Evolutionary conservation across 768 basidiomycete genomes (phyloP).

Genomic region (Neoboletus subvelutipes): DNA sequence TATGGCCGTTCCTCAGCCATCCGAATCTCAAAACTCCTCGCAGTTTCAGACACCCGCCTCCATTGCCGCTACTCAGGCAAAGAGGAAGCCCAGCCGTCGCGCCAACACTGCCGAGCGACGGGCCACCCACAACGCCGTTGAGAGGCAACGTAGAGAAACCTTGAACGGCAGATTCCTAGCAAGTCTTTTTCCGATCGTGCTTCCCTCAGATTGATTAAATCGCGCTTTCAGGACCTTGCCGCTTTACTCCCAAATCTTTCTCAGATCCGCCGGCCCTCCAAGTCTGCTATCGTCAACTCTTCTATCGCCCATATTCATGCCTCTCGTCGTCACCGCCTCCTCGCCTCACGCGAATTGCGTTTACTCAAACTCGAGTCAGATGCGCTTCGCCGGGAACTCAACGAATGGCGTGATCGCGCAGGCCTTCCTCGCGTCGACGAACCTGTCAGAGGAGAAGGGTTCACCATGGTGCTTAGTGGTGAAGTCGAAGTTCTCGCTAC

Average conservation of each 20-base stretch:
- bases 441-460: conserved; percentile 68
- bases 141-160: conserved; percentile 89
- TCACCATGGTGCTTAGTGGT: conserved; percentile 65
- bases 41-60: conserved; percentile 24
- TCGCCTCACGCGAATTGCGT: conserved; percentile 82
- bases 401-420: conserved; percentile 86
- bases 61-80: conserved; percentile 42
- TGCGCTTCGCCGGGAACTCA: conserved; percentile 85
- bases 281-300: conserved; percentile 95
- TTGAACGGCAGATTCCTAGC: conserved; percentile 91
- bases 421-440: conserved; percentile 72
- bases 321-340: conserved; percentile 74
- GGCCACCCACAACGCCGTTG: conserved; percentile 96
- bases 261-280: conserved; percentile 90
- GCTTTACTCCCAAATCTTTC: conserved; percentile 88
- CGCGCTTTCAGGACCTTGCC: conserved; percentile 70
- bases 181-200: conserved; percentile 30
- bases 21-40: conserved; percentile 25
- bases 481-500: conserved; percentile 65
- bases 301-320: conserved; percentile 87
- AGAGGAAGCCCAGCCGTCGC: conserved; percentile 81
- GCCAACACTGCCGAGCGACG: conserved; percentile 97
- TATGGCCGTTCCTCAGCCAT: conserved; percentile 34
- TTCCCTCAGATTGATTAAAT: conserved; percentile 17
- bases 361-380: conserved; percentile 78